These are phyloP conservation scores for Cymbidium sinense DNA, from an alignment of 106 monocot species.

Conservation along the genomic window DNA sequence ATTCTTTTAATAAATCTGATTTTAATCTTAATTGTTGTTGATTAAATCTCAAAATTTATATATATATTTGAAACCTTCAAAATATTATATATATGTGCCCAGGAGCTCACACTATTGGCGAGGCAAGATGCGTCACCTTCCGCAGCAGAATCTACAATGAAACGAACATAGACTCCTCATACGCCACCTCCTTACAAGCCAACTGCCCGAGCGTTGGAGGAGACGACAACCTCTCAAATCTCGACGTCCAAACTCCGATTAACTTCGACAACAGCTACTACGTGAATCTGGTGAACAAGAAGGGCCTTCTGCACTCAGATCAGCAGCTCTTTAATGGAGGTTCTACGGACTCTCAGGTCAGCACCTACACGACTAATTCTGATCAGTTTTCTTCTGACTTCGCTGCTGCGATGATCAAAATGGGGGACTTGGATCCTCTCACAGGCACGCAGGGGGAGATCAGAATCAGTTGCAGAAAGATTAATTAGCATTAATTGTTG, in stretches of 20 bases:
- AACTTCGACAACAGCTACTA: constrained; percentile 4
- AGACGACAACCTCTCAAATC: constrained; percentile 39
- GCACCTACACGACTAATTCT: not conserved
- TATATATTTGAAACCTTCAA: too few relatives aligned
- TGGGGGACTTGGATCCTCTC: not conserved
- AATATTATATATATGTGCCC: too few relatives aligned
- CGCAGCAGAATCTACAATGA: constrained; percentile 12
- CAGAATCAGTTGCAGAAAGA: not conserved
- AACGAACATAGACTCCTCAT: constrained; percentile 6
- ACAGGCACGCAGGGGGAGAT: not conserved
- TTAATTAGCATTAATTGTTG: not conserved
- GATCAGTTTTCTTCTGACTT: constrained; percentile 1
- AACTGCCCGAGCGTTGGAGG: constrained; percentile 7
- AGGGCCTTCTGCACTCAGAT: constrained; percentile 4
- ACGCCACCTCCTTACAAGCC: not conserved
- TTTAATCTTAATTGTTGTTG: too few relatives aligned
- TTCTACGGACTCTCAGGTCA: constrained; percentile 1
- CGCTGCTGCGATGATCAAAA: not conserved
- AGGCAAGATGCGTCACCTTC: constrained; percentile 5
- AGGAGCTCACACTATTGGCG: constrained; percentile 19
- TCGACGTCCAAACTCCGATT: constrained; percentile 27
- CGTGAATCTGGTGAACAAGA: not conserved
- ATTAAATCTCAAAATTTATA: too few relatives aligned
- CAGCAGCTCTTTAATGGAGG: constrained; percentile 5
- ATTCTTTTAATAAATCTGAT: too few relatives aligned